Evolutionary conservation across 208 protist species (phyloP).

Genomic region (Trypanosoma congolense): DNA sequence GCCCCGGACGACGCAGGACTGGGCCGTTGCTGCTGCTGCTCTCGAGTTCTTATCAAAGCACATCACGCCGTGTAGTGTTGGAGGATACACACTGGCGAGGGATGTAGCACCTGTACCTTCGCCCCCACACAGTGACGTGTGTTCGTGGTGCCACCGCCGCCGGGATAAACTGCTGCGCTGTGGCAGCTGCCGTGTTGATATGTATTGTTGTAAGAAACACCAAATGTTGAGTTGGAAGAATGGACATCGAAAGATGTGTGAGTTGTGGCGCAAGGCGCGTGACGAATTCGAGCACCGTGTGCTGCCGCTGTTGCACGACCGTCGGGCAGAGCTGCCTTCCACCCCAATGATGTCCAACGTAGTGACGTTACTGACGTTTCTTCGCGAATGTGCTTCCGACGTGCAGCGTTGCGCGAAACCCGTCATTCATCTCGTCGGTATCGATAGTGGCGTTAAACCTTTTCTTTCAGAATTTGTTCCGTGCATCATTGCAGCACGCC

Average conservation of each 20-base stretch:
- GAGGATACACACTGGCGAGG: constrained; percentile 19
- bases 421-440: constrained; percentile 32
- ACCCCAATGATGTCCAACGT: constrained; percentile 12
- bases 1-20: constrained; percentile 30
- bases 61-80: constrained; percentile 14
- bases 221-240: constrained; percentile 73
- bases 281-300: constrained; percentile 44
- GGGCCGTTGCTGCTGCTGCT: constrained; percentile 30
- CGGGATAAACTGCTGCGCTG: constrained; percentile 64
- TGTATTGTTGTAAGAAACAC: constrained; percentile 75
- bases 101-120: constrained; percentile 17
- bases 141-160: constrained; percentile 62
- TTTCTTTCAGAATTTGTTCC: constrained; percentile 7
- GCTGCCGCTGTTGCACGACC: constrained; percentile 15
- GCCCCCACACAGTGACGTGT: constrained; percentile 21
- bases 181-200: constrained; percentile 55
- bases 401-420: constrained; percentile 23
- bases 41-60: constrained; percentile 41
- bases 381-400: constrained; percentile 4
- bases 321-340: constrained; percentile 2
- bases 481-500: neutral
- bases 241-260: constrained; percentile 53
- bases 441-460: constrained; percentile 17
- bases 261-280: constrained; percentile 38
- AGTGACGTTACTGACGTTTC: constrained; percentile 22